These are phyloP conservation scores for Entamoeba dispar DNA, from an alignment of 208 protist species.

Conservation along the genomic window DNA sequence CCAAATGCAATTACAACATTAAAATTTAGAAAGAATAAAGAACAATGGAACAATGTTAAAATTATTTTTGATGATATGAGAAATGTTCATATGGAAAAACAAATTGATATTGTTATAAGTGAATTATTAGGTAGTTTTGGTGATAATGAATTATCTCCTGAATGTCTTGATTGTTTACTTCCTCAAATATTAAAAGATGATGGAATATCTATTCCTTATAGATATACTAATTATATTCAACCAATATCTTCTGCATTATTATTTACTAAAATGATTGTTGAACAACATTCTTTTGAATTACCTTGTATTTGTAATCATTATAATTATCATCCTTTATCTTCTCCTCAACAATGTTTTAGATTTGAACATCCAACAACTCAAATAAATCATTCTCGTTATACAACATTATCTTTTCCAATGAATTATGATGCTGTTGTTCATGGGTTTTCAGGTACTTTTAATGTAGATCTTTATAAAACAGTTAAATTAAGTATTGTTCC, in stretches of 20 bases:
- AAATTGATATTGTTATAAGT: slow-evolving; percentile 5
- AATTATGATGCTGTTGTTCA: neutral
- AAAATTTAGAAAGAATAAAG: neutral
- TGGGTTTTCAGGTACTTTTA: slow-evolving; percentile 21
- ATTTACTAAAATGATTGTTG: neutral
- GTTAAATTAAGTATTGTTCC: slow-evolving; percentile 9
- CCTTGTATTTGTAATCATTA: neutral
- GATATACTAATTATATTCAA: neutral
- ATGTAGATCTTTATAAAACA: neutral
- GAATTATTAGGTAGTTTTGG: slow-evolving; percentile 14
- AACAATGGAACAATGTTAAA: neutral
- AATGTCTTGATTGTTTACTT: neutral
- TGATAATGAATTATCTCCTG: slow-evolving; percentile 3
- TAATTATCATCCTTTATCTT: neutral
- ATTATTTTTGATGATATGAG: neutral
- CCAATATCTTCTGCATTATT: neutral
- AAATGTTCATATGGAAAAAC: neutral
- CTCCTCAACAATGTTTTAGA: neutral
- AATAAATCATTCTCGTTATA: neutral
- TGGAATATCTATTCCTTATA: neutral
- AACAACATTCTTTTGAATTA: neutral
- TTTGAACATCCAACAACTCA: neutral
- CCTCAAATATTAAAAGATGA: neutral
- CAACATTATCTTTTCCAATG: neutral
- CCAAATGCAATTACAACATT: neutral